phyloP scores from a whole-genome alignment of 1,139 yeast species.

The Debaryomyces nepalensis region DNA sequence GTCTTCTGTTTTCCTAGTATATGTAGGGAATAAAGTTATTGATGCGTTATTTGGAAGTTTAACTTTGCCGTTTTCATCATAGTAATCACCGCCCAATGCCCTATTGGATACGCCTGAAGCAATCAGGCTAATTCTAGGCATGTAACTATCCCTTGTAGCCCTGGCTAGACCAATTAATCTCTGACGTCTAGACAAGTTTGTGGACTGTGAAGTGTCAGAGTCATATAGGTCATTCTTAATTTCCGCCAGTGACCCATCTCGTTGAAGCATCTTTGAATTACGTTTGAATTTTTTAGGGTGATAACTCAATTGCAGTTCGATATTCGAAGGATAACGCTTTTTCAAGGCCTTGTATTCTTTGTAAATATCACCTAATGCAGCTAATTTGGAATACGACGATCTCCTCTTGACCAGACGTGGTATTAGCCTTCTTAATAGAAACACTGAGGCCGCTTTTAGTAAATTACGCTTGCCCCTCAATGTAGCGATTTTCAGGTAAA shows the following conservation, averaged over 20 bases:
- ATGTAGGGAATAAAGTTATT: constrained; percentile 63
- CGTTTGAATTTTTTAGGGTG: constrained; percentile 20
- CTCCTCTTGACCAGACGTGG: constrained; percentile 16
- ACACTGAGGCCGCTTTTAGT: constrained; percentile 27
- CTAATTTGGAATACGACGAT: constrained; percentile 19
- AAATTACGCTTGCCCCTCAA: constrained; percentile 22
- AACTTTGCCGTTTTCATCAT: constrained; percentile 39
- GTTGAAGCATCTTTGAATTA: constrained; percentile 20
- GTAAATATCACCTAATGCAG: constrained; percentile 26
- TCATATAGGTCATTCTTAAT: background rate
- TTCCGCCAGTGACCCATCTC: constrained; percentile 11
- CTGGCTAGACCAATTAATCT: constrained; percentile 52
- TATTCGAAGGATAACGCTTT: constrained; percentile 18
- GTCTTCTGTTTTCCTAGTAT: constrained; percentile 48
- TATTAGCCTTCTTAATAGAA: constrained; percentile 22
- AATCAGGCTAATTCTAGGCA: constrained; percentile 54
- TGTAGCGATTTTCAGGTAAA: constrained; percentile 13
- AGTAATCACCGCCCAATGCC: constrained; percentile 37
- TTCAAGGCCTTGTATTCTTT: constrained; percentile 32
- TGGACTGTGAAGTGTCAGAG: constrained; percentile 6
- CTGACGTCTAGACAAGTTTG: constrained; percentile 33
- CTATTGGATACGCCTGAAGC: constrained; percentile 52
- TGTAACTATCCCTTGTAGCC: constrained; percentile 60
- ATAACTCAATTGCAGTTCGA: constrained; percentile 15
- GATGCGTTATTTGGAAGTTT: constrained; percentile 43